These are phyloP conservation scores for Catenaria anguillulae DNA, from an alignment of 371 early-diverging fungal species.

Conservation along the genomic window DNA sequence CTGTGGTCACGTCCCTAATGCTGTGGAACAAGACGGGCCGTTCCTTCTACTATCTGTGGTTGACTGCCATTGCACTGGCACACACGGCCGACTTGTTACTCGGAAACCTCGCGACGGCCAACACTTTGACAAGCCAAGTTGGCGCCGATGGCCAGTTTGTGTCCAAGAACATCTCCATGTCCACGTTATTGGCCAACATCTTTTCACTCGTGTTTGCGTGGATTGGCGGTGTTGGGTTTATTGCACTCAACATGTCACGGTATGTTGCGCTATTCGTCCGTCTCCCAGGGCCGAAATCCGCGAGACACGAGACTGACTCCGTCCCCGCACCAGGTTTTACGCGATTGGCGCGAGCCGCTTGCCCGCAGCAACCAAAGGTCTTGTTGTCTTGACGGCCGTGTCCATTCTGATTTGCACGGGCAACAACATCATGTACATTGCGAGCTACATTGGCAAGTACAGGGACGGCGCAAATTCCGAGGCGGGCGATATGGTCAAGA, in stretches of 20 bases:
- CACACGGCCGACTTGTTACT: neutral
- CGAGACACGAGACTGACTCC: no score
- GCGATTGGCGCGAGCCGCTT: neutral
- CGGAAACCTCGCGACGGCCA: neutral
- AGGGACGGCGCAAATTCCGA: no score
- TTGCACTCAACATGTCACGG: neutral
- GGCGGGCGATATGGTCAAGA: neutral
- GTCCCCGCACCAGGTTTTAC: slow-evolving; percentile 1
- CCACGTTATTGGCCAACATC: no score
- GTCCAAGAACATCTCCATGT: no score
- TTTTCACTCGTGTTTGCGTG: neutral
- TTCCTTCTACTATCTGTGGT: neutral
- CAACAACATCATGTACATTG: neutral
- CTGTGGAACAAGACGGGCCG: neutral
- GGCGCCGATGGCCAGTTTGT: neutral
- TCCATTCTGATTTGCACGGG: neutral
- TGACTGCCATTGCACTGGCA: neutral
- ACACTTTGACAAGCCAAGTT: neutral
- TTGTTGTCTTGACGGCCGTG: neutral
- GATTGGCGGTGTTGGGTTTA: no score
- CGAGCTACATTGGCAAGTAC: neutral
- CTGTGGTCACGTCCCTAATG: neutral
- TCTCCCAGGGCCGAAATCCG: no score
- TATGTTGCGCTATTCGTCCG: no score
- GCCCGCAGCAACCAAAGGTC: neutral